A percentile compares a stretch with the other conserved stretches of the same genome.
Conservation (phyloP, 1,284 basidiomycete species). For the Crucibulum parvulum region DNA sequence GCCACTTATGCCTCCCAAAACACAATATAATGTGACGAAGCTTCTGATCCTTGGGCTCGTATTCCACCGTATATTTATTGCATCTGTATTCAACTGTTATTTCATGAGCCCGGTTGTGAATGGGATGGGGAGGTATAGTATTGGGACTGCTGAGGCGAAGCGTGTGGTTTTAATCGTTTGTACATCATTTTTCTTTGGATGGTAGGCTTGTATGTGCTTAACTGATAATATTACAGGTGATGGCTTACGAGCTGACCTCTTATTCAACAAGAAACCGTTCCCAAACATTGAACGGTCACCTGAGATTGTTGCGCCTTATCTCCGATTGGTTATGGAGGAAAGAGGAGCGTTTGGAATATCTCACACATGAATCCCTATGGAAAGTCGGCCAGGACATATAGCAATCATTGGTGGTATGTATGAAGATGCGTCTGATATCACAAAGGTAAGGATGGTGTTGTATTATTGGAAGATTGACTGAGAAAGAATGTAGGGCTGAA, state of each 20-base stretch:
- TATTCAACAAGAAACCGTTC: constrained; percentile 75
- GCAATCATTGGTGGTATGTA: constrained; percentile 95
- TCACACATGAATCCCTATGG: constrained; percentile 89
- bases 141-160: constrained; percentile 61
- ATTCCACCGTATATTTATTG: constrained; percentile 79
- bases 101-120: constrained; percentile 83
- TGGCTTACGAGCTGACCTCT: constrained; percentile 84
- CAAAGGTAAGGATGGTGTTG: constrained; percentile 58
- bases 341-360: constrained; percentile 86
- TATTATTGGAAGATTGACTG: neutral
- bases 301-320: constrained; percentile 77
- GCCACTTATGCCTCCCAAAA: neutral
- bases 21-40: constrained; percentile 41
- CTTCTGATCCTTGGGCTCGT: constrained; percentile 72
- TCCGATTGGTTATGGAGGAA: constrained; percentile 70
- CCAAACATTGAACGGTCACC: constrained; percentile 57
- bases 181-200: constrained; percentile 33
- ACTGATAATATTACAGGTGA: constrained; percentile 57
- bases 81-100: constrained; percentile 89
- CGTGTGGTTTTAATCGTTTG: constrained; percentile 85
- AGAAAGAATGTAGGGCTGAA: constrained; percentile 72
- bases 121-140: constrained; percentile 69
- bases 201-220: no score
- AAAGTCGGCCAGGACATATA: constrained; percentile 89
- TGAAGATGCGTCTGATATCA: constrained; percentile 91